Base-by-base conservation (phyloP, 176 grass and related monocot genomes). In the Oropetium thomaeum region DNA sequence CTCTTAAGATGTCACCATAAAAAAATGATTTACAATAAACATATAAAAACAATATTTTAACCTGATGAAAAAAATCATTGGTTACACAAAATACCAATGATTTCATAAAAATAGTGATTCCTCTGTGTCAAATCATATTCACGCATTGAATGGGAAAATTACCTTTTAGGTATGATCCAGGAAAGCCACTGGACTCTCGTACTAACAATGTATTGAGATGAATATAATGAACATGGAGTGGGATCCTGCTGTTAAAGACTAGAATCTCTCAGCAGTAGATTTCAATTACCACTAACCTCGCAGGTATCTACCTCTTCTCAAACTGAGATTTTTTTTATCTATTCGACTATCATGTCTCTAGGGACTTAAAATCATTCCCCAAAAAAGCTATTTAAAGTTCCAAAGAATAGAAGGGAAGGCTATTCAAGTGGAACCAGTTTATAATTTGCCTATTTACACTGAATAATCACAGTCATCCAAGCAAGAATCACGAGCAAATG, bases 361-460 rank as follows among this genome's bases (percentile, higher is more conserved):
- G 10, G 19, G 69, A 79, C 62, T 79, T 83, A 33, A 62, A 74
- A 69, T 83, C 35, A 60, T 67, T 34, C 5, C 33, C 3, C 40
- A 26, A 26, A 62, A 67, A 42, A 42, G 20, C 20, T 54, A 68
- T 74, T 74, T 34, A 23, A 71, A 73, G 28, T 59, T 79, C 59
- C 14, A 23, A 13, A 81, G 26, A 74, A 76, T 20, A 41, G 31
- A 78, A 68, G 63, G 53, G 80, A 79, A 74, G 80, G 12, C 19
- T 87, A 83, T 83, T 83, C 85, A 79, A 52, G 34, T 74, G 22
- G 80, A 88, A 75, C 75, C 28, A 70, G 23, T 65, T 70, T 88
- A 58, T 87, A 77, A 23, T 80, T 79, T 80, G 70, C 86, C 81
- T 88, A 92, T 72, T 89, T 89, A 92, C 86, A 92, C 75, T 65